phyloP scores from a whole-genome alignment of 352 stramenopile species.

The Aphanomyces cochlioides region DNA sequence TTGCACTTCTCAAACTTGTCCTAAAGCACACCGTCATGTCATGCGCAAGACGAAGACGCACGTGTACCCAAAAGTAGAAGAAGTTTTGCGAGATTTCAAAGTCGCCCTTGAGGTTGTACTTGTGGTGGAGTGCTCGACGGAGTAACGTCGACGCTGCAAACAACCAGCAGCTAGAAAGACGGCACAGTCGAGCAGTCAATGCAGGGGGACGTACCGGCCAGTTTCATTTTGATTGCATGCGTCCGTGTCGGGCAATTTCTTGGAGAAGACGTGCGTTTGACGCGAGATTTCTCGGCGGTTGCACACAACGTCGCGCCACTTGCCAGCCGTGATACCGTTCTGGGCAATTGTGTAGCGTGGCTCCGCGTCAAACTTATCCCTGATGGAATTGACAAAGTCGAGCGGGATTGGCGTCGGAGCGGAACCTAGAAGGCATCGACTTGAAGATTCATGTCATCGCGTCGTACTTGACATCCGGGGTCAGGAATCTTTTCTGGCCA shows the following conservation, averaged over 20 bases:
- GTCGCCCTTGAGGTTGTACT: constrained; percentile 32
- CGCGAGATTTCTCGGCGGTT: constrained; percentile 7
- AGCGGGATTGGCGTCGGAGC: background rate
- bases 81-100: constrained; percentile 38
- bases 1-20: constrained; percentile 40
- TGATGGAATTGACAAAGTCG: background rate
- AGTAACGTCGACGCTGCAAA: constrained; percentile 35
- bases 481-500: background rate
- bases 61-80: constrained; percentile 35
- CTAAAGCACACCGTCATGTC: background rate
- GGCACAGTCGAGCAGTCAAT: background rate
- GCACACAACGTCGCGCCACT: constrained; percentile 14
- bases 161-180: constrained; percentile 32
- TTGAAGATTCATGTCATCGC: constrained; percentile 2
- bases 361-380: background rate
- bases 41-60: background rate
- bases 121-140: constrained; percentile 29
- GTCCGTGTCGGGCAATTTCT: constrained; percentile 31
- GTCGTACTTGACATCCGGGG: background rate
- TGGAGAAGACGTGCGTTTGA: constrained; percentile 23
- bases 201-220: constrained; percentile 27
- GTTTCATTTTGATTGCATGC: constrained; percentile 35
- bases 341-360: background rate
- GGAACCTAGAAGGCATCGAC: background rate
- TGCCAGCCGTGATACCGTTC: constrained; percentile 6